Base-by-base conservation (phyloP, 2,329 filamentous ascomycete genomes). In the Fusarium sp. region DNA sequence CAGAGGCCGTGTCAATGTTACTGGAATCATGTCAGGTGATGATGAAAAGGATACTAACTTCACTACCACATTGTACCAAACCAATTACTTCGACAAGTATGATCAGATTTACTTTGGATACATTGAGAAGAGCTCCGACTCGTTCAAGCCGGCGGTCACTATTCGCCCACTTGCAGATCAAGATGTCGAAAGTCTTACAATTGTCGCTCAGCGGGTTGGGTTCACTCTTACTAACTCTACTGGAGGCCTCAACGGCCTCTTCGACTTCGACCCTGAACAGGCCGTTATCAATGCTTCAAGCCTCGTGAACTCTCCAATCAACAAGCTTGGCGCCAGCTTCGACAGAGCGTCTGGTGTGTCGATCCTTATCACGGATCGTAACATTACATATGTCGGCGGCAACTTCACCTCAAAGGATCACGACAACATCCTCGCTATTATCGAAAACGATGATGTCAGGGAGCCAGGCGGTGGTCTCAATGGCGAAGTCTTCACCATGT, bases 71-170 rank as follows among this genome's bases (percentile, higher is more conserved):
- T 78, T 97, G 8, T 96, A 85, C 72, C 95, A 99, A 76, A 97
- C 93, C 15, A 99, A 99, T 77, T 85, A 96, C 73, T 96, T 89
- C 74, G 94, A 98, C 80, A 99, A 99, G 76, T 98, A 96, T 71
- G 95, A 99, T 72, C 88, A 91, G 66, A 88, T 99, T 55, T 97
- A 93, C 76, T 90, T 89, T 65, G 95, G 93, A 42, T 87, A 87
- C 65, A 87, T 99, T 49, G 92, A 98, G 71, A 88, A 88, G 49
- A 87, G 84, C 49, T 88, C 85, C 9, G 80, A 79, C 61, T 84
- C 83, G 17, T 97, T 97, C 80, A 88, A 88, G 37, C 92, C 94
- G 13, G 86, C 85, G 5, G 87, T 99, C 48, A 96, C 90, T 0
- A 78, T 99, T 39, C 83, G 86, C 0, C 90, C 94, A 5, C 79